These are phyloP conservation scores for Stropharia rugosoannulata DNA, from an alignment of 768 basidiomycete species.

Conservation along the genomic window DNA sequence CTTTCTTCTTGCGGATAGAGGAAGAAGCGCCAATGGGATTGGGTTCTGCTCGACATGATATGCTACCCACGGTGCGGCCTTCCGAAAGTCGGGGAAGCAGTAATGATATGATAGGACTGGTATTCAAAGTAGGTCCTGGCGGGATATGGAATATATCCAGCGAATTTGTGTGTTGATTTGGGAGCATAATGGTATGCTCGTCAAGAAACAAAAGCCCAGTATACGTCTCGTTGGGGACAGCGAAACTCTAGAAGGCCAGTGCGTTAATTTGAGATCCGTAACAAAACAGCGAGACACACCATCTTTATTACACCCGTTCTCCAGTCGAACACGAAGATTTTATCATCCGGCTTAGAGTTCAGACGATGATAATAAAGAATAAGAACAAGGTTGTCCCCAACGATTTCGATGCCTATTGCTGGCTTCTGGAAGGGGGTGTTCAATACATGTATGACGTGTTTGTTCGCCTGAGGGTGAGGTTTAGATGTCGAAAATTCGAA, in stretches of 20 bases:
- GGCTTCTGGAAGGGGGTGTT: constrained; percentile 24
- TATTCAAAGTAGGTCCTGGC: background rate
- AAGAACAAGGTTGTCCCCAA: constrained; percentile 42
- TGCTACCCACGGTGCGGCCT: background rate
- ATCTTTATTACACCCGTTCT: constrained; percentile 32
- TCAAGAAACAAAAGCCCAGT: constrained; percentile 4
- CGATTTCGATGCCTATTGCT: constrained; percentile 42
- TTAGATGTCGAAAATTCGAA: constrained; percentile 34
- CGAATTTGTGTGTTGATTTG: constrained; percentile 1
- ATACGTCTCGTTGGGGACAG: constrained; percentile 4
- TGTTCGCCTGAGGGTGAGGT: constrained; percentile 33
- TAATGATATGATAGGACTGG: constrained; percentile 1
- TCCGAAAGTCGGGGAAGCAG: constrained; percentile 2
- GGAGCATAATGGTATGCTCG: constrained; percentile 3
- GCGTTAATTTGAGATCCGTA: background rate
- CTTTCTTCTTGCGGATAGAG: background rate
- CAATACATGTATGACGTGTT: constrained; percentile 27
- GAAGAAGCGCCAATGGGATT: constrained; percentile 2
- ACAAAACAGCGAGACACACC: constrained; percentile 22
- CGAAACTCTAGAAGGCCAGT: constrained; percentile 1
- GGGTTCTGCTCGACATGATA: constrained; percentile 6
- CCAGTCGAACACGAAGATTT: constrained; percentile 47
- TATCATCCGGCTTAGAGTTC: constrained; percentile 18
- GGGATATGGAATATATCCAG: constrained; percentile 11
- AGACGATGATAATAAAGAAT: constrained; percentile 26